Conservation (phyloP, 192 early-diverging fungal genomes). For the Mortierella antarctica region DNA sequence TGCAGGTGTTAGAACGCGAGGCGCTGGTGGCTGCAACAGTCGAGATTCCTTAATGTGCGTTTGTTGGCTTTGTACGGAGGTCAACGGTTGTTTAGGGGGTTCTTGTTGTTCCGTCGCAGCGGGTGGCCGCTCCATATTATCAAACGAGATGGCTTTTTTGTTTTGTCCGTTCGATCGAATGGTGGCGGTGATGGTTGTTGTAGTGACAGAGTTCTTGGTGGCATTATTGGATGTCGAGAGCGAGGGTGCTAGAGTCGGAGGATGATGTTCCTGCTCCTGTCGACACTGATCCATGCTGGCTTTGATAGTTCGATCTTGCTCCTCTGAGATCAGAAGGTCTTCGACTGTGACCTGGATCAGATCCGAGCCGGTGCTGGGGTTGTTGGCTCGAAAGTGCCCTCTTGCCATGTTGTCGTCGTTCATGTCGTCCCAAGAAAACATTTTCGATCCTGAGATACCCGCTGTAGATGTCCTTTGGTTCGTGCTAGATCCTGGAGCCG, state of each 20-base stretch:
- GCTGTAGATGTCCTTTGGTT: background rate
- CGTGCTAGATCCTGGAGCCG: background rate
- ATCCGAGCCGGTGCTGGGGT: conserved; percentile 40
- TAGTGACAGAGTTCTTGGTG: background rate
- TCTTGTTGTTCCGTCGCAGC: background rate
- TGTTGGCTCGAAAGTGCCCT: conserved; percentile 20
- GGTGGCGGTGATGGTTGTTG: conserved; percentile 21
- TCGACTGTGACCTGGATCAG: conserved; percentile 48
- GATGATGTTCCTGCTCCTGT: background rate
- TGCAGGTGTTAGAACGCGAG: conserved; percentile 20
- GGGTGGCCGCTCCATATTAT: background rate
- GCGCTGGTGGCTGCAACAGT: background rate
- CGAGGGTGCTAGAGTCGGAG: background rate
- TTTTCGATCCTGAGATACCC: background rate
- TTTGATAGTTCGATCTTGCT: conserved; percentile 33
- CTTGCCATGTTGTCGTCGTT: background rate
- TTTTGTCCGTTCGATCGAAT: conserved; percentile 20
- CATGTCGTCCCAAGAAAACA: background rate
- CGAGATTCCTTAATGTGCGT: background rate
- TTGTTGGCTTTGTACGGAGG: background rate
- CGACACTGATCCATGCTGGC: conserved; percentile 9
- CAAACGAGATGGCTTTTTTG: conserved; percentile 11
- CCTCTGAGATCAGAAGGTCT: conserved; percentile 43
- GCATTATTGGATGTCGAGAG: background rate
- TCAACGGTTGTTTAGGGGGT: background rate